These are phyloP conservation scores for Phycomyces blakesleeanus DNA, from an alignment of 192 early-diverging fungal species.

Conservation along the genomic window DNA sequence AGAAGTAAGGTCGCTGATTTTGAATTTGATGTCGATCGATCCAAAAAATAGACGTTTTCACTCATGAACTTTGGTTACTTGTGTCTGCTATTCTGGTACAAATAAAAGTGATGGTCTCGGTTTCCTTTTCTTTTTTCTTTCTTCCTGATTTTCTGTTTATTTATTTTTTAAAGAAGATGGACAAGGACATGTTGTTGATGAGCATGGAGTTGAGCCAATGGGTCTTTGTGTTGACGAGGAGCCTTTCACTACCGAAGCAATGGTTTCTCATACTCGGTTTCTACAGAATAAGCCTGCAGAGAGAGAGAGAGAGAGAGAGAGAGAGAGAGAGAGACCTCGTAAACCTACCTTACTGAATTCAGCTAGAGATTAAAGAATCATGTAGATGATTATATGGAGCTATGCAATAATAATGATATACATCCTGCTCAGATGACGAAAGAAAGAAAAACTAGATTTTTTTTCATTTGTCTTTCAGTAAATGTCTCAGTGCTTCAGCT, in stretches of 20 bases:
- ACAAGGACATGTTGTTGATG: slow-evolving; percentile 14
- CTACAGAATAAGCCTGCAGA: slow-evolving; percentile 15
- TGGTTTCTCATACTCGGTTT: neutral
- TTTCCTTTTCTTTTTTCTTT: too few relatives aligned
- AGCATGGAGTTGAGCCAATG: slow-evolving; percentile 13
- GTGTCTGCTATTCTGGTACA: too few relatives aligned
- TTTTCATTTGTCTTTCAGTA: slow-evolving; percentile 1
- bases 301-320: too few relatives aligned
- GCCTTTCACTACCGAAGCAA: slow-evolving; percentile 13
- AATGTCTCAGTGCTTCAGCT: slow-evolving; percentile 12
- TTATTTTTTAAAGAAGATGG: slow-evolving; percentile 20
- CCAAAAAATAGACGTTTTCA: neutral
- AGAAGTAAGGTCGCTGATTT: neutral
- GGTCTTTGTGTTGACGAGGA: slow-evolving; percentile 19
- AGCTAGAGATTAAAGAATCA: neutral
- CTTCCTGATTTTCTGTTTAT: neutral
- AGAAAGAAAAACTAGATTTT: neutral
- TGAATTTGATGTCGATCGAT: slow-evolving; percentile 13
- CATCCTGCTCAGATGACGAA: neutral
- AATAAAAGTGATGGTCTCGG: too few relatives aligned
- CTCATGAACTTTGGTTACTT: neutral
- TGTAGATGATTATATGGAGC: slow-evolving; percentile 13
- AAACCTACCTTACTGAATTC: neutral
- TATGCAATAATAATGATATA: slow-evolving; percentile 7
- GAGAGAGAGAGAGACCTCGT: slow-evolving; percentile 8